Evolutionary conservation across 2,329 filamentous ascomycete species (phyloP).

Genomic region (Fusarium siculi): DNA sequence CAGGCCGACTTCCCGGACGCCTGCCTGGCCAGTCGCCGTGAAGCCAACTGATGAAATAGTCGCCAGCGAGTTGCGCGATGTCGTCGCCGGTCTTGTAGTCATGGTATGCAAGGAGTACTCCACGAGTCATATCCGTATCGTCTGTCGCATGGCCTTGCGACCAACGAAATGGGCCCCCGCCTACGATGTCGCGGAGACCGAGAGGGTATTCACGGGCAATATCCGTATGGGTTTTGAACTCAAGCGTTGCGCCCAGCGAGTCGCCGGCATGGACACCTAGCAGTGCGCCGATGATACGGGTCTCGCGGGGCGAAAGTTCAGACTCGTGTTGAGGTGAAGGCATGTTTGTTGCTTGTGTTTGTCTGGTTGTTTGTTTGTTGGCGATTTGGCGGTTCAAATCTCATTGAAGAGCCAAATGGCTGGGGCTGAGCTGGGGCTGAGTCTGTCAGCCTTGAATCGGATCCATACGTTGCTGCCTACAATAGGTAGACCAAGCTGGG

Average conservation of each 20-base stretch:
- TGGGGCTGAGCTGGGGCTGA: slow-evolving; percentile 1
- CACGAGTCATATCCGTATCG: slow-evolving; percentile 60
- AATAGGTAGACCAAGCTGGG: too few species aligned
- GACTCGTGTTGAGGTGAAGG: neutral
- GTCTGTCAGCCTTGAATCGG: neutral
- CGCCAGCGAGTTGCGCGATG: slow-evolving; percentile 49
- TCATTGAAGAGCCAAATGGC: neutral
- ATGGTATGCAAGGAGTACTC: slow-evolving; percentile 56
- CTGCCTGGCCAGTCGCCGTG: slow-evolving; percentile 57
- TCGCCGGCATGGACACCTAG: slow-evolving; percentile 60
- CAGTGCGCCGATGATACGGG: slow-evolving; percentile 55
- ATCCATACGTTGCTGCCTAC: neutral
- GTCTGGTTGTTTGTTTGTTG: neutral
- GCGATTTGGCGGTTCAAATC: neutral
- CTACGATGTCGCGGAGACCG: slow-evolving; percentile 55
- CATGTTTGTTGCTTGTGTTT: neutral
- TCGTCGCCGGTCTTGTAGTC: slow-evolving; percentile 41
- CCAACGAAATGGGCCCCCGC: slow-evolving; percentile 58
- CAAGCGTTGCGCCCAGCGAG: slow-evolving; percentile 57
- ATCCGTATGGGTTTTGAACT: slow-evolving; percentile 52
- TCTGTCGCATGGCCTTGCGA: slow-evolving; percentile 57
- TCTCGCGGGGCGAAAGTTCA: slow-evolving; percentile 29
- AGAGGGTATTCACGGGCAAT: slow-evolving; percentile 51
- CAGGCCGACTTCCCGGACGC: slow-evolving; percentile 44
- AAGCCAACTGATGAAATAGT: slow-evolving; percentile 56